A percentile compares a stretch with the other conserved stretches of the same genome.
Conservation (phyloP, 1,139 yeast genomes). For the Candida sojae region DNA sequence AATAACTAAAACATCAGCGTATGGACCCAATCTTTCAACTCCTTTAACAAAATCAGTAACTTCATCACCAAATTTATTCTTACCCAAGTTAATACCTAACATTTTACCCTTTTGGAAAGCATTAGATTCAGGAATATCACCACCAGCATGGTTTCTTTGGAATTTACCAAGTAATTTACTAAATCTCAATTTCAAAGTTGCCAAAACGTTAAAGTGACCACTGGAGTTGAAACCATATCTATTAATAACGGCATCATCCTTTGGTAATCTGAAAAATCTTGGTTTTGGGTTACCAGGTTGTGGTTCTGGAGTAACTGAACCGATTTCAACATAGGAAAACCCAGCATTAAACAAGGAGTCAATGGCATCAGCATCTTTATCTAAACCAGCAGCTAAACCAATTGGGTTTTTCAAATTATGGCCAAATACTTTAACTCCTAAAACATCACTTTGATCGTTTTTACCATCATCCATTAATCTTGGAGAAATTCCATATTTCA, state of each 20-base stretch:
- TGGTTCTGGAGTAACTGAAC: constrained; percentile 88
- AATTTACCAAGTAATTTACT: constrained; percentile 32
- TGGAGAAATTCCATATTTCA: constrained; percentile 74
- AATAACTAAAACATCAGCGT: constrained; percentile 85
- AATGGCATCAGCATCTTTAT: constrained; percentile 92
- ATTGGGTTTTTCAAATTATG: constrained; percentile 68
- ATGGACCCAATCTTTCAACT: constrained; percentile 75
- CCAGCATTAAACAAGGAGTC: constrained; percentile 79
- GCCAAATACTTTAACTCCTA: constrained; percentile 68
- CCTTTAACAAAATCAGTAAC: constrained; percentile 84
- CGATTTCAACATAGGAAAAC: constrained; percentile 88
- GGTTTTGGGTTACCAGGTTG: constrained; percentile 95
- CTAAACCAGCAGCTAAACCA: constrained; percentile 96
- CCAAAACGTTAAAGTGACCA: constrained; percentile 78
- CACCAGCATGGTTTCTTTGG: constrained; percentile 20
- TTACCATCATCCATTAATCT: constrained; percentile 50
- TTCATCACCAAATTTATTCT: constrained; percentile 90
- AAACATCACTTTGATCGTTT: constrained; percentile 47
- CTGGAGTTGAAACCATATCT: constrained; percentile 92
- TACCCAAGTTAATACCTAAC: constrained; percentile 84
- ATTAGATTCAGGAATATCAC: constrained; percentile 40
- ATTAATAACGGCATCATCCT: constrained; percentile 89
- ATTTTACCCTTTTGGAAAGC: constrained; percentile 67
- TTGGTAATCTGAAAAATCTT: constrained; percentile 80
- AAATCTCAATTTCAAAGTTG: constrained; percentile 64